phyloP scores from a whole-genome alignment of 164 flowering plant species.

The Magnolia sinica region DNA sequence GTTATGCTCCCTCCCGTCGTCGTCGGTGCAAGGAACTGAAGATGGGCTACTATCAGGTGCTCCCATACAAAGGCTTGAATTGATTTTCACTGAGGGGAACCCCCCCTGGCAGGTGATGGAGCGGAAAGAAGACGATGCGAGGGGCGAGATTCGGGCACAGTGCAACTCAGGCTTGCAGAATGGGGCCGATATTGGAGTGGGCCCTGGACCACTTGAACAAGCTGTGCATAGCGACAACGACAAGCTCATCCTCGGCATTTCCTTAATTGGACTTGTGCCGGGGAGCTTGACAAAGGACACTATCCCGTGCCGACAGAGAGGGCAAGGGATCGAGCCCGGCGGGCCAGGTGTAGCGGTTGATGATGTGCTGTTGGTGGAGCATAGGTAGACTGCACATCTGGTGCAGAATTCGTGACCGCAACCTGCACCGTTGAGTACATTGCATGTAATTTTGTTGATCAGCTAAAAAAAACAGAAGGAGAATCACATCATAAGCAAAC shows the following conservation, averaged over 20 bases:
- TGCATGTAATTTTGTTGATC: background rate
- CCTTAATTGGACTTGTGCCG: conserved; percentile 39
- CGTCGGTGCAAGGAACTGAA: conserved; percentile 29
- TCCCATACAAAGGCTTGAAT: conserved; percentile 65
- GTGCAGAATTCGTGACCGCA: conserved; percentile 92
- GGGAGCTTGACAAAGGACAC: conserved; percentile 70
- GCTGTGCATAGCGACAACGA: conserved; percentile 56
- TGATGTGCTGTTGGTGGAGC: conserved; percentile 59
- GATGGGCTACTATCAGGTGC: conserved; percentile 45
- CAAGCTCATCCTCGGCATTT: conserved; percentile 52
- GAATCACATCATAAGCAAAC: background rate
- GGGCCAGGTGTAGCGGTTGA: conserved; percentile 34
- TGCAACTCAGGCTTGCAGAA: conserved; percentile 47
- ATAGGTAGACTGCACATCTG: conserved; percentile 76
- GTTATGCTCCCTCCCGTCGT: conserved; percentile 22
- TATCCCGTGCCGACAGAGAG: conserved; percentile 86
- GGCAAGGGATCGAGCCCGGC: conserved; percentile 86
- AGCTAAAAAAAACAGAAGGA: background rate
- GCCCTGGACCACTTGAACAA: conserved; percentile 46
- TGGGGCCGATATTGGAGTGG: conserved; percentile 41
- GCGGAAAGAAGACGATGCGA: conserved; percentile 45
- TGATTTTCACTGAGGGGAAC: conserved; percentile 60
- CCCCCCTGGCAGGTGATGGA: conserved; percentile 52
- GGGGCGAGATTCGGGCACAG: conserved; percentile 41
- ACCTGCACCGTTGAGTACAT: conserved; percentile 41